Conservation (phyloP, 2,329 filamentous ascomycete genomes). For the Monosporascus ibericus region DNA sequence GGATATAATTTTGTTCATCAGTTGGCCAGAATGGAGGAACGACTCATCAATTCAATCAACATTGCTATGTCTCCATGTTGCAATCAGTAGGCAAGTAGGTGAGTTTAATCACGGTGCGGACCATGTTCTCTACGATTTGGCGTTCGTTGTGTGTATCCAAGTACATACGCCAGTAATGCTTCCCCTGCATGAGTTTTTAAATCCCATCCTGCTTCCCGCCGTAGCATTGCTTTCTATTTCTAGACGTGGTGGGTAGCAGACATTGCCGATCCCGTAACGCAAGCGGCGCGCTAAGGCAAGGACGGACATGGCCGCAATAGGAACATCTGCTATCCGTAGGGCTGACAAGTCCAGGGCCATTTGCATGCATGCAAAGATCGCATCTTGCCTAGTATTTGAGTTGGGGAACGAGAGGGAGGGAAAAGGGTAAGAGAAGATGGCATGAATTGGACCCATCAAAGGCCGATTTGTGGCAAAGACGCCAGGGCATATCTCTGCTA, state of each 20-base stretch:
- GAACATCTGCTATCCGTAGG: conserved; percentile 1
- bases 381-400: not conserved
- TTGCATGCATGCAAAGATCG: not conserved
- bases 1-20: too few relatives aligned
- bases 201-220: not conserved
- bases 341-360: conserved; percentile 1
- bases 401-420: too few relatives aligned
- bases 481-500: too few relatives aligned
- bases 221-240: not conserved
- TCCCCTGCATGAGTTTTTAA: not conserved
- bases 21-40: too few relatives aligned
- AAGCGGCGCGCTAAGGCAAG: conserved; percentile 10
- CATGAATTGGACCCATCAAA: too few relatives aligned
- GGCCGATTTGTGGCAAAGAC: too few relatives aligned
- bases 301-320: conserved; percentile 2
- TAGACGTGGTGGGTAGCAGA: not conserved
- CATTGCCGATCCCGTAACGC: conserved; percentile 8
- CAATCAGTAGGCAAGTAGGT: too few relatives aligned
- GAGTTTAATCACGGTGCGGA: too few relatives aligned
- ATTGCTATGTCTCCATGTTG: too few relatives aligned
- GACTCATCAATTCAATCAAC: too few relatives aligned
- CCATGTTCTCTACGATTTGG: not conserved
- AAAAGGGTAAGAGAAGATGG: too few relatives aligned
- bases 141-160: too few relatives aligned
- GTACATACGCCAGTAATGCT: not conserved